Percentiles rank a stretch among this genome's conserved stretches.
Evolutionary conservation across 805 yeast species (phyloP).

Genomic region (Metschnikowia aberdeeniae): DNA sequence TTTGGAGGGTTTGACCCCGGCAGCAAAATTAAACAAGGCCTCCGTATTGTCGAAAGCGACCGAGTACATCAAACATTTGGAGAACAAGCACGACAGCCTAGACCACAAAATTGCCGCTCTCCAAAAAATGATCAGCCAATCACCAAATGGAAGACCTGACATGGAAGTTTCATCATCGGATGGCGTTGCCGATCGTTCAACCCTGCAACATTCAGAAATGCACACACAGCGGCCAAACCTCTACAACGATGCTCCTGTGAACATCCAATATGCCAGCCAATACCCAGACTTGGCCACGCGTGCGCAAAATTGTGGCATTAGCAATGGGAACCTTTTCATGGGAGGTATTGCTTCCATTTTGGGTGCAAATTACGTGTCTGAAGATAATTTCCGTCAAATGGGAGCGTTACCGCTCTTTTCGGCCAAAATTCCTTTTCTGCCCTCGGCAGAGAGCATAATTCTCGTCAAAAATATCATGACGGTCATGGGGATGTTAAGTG

Average conservation of each 20-base stretch:
- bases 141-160: background rate
- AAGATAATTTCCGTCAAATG: conserved; percentile 44
- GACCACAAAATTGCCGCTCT: conserved; percentile 43
- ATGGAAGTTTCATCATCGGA: background rate
- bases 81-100: conserved; percentile 51
- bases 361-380: conserved; percentile 58
- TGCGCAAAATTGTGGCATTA: background rate
- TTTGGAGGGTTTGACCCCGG: conserved; percentile 73
- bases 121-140: conserved; percentile 32
- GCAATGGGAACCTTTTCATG: conserved; percentile 40
- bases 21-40: conserved; percentile 73
- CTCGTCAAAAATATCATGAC: conserved; percentile 1
- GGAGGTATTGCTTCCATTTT: conserved; percentile 65
- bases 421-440: background rate
- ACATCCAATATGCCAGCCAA: conserved; percentile 1
- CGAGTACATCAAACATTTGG: conserved; percentile 73
- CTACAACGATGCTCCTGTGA: conserved; percentile 4
- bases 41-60: conserved; percentile 71
- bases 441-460: background rate
- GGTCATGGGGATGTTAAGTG: background rate
- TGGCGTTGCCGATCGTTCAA: background rate
- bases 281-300: background rate
- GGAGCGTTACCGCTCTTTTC: conserved; percentile 41
- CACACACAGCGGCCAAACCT: background rate
- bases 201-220: conserved; percentile 1